Base-by-base conservation (phyloP, 2,329 filamentous ascomycete species). In the Zymoseptoria ardabiliae region DNA sequence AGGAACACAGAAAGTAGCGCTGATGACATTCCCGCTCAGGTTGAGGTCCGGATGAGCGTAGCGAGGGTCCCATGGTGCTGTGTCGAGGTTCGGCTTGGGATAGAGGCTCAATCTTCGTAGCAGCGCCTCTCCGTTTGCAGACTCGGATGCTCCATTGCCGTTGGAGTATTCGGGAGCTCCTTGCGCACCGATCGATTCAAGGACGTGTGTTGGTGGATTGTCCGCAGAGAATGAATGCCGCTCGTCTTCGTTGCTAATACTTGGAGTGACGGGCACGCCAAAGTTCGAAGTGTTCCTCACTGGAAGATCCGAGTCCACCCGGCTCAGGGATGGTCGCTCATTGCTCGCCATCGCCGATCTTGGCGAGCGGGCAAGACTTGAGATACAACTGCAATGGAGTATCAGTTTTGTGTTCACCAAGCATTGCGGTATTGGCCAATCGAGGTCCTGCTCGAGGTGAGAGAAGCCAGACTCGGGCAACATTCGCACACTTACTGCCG, bases 1-100 rank as follows among this genome's bases (percentile, higher is more conserved):
- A 1, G 85, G 85, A 22, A 87, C 81, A 64, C 81, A 83, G 64
- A 85, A 85, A 11, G 82, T 81, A 21, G 82, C 85, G 65, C 83
- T 86, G 69, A 88, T 86, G 63, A 87, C 76, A 59, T 81, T 79
- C 19, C 85, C 85, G 60, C 81, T 85, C 54, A 87, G 75, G 50
- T 80, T 78, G 25, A 88, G 74, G 13, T 76, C 78, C 6, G 83
- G 81, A 67, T 86, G 79, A 35, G 82, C 79, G 53, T 77, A 74
- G 54, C 78, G 77, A 23, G 83, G 82, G 64, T 85, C 81, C 20
- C 79, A 65, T 58, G 80, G 76, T n/a, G 76, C 73, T 41, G 75
- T 70, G 51, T 78, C 74, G 8, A 70, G 67, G 54, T 72, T 71
- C 2, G 71, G 68, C 19, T 65, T 65, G 65, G 74, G 70, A 58